phyloP scores from a whole-genome alignment of 352 stramenopile species.

The Pythium folliculosum region DNA sequence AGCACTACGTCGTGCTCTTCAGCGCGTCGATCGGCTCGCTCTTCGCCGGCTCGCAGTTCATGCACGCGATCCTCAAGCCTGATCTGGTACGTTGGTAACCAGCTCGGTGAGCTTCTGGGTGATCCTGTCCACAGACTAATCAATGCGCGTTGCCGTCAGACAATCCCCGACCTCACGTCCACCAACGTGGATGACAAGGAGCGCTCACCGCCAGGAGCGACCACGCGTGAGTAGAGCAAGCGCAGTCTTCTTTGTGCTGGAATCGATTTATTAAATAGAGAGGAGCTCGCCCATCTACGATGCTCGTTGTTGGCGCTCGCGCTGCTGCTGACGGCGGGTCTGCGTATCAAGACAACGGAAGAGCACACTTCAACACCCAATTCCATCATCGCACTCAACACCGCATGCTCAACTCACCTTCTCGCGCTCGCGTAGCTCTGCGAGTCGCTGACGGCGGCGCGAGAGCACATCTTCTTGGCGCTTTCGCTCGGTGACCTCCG shows the following conservation, averaged over 20 bases:
- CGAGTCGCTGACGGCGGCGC: slow-evolving; percentile 58
- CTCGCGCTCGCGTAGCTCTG: slow-evolving; percentile 71
- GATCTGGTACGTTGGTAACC: slow-evolving; percentile 55
- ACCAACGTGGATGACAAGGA: slow-evolving; percentile 29
- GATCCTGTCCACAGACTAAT: background rate
- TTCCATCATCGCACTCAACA: background rate
- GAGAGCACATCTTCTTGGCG: slow-evolving; percentile 72
- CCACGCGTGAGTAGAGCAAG: background rate
- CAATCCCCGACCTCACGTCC: slow-evolving; percentile 44
- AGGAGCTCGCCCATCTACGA: slow-evolving; percentile 2
- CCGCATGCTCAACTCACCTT: slow-evolving; percentile 41
- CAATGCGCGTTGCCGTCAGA: slow-evolving; percentile 27
- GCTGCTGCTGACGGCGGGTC: slow-evolving; percentile 55
- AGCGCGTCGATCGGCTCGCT: slow-evolving; percentile 72
- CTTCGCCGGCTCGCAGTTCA: slow-evolving; percentile 81
- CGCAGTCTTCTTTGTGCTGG: background rate
- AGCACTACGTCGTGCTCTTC: slow-evolving; percentile 81
- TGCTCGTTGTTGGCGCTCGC: slow-evolving; percentile 43
- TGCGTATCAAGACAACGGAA: slow-evolving; percentile 16
- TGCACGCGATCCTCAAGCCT: slow-evolving; percentile 82
- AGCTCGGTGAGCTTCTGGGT: background rate
- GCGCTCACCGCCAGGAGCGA: background rate
- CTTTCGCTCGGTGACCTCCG: slow-evolving; percentile 73
- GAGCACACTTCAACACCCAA: background rate
- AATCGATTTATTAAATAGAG: slow-evolving; percentile 25